phyloP scores from a whole-genome alignment of 169 alveolate genomes.

The Eimeria maxima region DNA sequence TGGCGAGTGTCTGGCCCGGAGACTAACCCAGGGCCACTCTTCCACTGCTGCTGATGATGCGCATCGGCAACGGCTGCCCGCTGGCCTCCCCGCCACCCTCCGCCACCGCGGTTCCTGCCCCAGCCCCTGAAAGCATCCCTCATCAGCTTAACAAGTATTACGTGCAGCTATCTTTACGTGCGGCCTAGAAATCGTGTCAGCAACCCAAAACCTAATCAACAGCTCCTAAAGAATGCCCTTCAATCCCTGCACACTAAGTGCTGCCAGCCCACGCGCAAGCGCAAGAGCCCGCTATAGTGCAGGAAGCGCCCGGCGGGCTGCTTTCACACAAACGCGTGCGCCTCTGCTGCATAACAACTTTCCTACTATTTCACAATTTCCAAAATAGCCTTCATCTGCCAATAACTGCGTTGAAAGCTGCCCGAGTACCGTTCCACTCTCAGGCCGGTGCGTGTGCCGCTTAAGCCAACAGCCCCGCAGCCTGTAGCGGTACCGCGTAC shows the following conservation, averaged over 20 bases:
- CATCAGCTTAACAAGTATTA: conserved; percentile 41
- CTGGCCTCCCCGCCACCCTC: conserved; percentile 75
- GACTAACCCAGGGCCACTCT: conserved; percentile 75
- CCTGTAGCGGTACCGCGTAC: conserved; percentile 2
- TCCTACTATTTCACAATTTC: conserved; percentile 9
- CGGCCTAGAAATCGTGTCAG: conserved; percentile 59
- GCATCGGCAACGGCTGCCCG: conserved; percentile 46
- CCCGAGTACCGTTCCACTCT: background rate
- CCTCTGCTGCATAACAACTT: conserved; percentile 59
- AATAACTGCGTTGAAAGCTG: background rate
- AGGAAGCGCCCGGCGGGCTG: conserved; percentile 71
- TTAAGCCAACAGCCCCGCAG: conserved; percentile 74
- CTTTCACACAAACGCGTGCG: conserved; percentile 38
- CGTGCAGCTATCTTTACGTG: conserved; percentile 59
- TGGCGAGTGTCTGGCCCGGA: conserved; percentile 68
- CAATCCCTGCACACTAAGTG: conserved; percentile 75
- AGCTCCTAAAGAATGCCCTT: conserved; percentile 47
- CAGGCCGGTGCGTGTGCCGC: conserved; percentile 70
- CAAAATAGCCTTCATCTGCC: background rate
- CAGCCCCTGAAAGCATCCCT: conserved; percentile 77
- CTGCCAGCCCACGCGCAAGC: conserved; percentile 68
- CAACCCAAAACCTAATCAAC: conserved; percentile 67
- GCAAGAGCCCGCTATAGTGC: conserved; percentile 64
- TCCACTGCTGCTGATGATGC: conserved; percentile 68
- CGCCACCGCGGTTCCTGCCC: conserved; percentile 75